These are phyloP conservation scores for Musa itinerans DNA, from an alignment of 176 grass and related monocot species.

Conservation along the genomic window DNA sequence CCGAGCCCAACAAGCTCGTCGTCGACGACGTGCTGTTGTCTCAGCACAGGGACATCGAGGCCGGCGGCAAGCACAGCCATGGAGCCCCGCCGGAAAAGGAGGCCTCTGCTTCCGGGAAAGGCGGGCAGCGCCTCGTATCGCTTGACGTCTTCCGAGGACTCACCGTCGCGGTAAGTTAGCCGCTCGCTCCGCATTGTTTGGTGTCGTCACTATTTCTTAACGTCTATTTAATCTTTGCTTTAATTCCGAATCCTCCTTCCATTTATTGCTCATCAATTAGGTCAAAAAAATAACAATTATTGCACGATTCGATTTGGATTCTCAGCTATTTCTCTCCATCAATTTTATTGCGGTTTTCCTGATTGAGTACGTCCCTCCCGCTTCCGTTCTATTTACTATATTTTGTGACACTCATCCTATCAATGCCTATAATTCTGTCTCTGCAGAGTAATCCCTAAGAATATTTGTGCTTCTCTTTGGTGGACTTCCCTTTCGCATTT, in stretches of 20 bases:
- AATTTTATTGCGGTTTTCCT: not conserved
- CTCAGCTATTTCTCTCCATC: not conserved
- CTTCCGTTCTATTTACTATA: not conserved
- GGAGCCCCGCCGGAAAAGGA: not conserved
- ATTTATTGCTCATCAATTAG: too few species aligned
- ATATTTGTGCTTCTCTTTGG: not conserved
- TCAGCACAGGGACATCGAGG: not conserved
- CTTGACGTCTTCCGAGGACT: conserved; percentile 79
- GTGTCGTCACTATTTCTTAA: not conserved
- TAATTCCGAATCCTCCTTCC: too few species aligned
- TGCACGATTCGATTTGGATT: not conserved
- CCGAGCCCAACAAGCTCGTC: not conserved
- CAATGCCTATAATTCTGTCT: too few species aligned
- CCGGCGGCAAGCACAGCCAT: not conserved
- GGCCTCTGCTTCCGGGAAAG: not conserved
- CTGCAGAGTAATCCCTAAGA: not conserved
- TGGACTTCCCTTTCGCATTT: conserved; percentile 2
- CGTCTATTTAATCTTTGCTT: not conserved
- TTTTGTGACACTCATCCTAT: too few species aligned
- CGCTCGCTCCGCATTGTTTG: not conserved
- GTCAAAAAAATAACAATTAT: too few species aligned
- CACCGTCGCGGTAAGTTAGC: conserved; percentile 47
- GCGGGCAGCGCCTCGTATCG: conserved; percentile 37
- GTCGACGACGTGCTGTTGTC: not conserved
- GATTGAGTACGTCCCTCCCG: not conserved